Percentiles rank a stretch among this genome's conserved stretches.
phyloP scores from a whole-genome alignment of 1,284 basidiomycete species.

The Irpex sp. region DNA sequence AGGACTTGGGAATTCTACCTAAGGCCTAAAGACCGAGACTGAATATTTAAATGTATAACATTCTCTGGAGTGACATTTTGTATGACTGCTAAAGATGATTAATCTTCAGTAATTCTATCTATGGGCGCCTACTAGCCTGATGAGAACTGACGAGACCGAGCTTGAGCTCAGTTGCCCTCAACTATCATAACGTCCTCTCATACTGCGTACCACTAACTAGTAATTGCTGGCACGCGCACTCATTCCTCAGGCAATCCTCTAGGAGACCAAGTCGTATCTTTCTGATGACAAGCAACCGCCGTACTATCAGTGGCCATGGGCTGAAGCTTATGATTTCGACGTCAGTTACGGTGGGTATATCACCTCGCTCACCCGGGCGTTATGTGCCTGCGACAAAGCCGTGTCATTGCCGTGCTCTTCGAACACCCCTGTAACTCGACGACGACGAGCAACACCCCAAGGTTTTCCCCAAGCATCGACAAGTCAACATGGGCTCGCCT shows the following conservation, averaged over 20 bases:
- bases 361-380: background rate
- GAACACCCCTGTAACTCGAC: background rate
- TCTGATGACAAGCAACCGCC: background rate
- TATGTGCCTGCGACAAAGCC: background rate
- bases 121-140: no score
- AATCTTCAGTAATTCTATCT: no score
- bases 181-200: no score
- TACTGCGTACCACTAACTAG: no score
- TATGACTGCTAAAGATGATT: no score
- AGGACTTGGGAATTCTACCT: constrained; percentile 78
- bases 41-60: no score
- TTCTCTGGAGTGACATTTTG: no score
- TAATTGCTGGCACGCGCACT: no score
- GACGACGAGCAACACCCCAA: background rate
- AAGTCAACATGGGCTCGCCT: background rate
- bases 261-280: no score
- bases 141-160: no score
- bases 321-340: background rate
- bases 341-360: background rate
- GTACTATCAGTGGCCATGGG: background rate
- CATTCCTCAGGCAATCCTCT: no score
- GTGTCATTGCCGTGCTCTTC: background rate
- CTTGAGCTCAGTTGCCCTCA: no score
- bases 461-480: background rate
- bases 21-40: constrained; percentile 20